Percentiles rank a stretch among this genome's conserved stretches.
phyloP scores from a whole-genome alignment of 2,329 filamentous ascomycete genomes.

The Pestalotiopsis sp. region DNA sequence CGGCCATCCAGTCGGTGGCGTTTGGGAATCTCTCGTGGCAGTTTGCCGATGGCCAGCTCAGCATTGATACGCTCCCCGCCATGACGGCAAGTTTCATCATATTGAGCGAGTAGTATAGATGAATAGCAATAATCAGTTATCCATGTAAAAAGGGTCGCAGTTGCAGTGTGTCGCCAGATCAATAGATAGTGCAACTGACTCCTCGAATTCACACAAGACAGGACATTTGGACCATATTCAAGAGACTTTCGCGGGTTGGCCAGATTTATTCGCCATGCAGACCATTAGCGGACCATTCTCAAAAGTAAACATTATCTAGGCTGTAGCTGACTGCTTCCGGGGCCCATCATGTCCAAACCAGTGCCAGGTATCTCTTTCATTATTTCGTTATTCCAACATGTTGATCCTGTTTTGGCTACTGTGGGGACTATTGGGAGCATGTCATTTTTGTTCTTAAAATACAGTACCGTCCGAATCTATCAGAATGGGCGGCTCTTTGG shows the following conservation, averaged over 20 bases:
- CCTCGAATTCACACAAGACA: no score
- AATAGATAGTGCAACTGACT: no score
- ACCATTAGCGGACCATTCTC: not conserved
- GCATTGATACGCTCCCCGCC: slow-evolving; percentile 29
- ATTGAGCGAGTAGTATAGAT: slow-evolving; percentile 21
- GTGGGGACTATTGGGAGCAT: not conserved
- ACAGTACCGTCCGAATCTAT: slow-evolving; percentile 96
- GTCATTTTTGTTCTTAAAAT: slow-evolving; percentile 59
- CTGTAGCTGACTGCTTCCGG: not conserved
- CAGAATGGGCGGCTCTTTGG: slow-evolving; percentile 93
- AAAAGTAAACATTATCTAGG: not conserved
- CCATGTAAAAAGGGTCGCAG: no score
- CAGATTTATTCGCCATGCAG: not conserved
- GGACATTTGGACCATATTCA: no score
- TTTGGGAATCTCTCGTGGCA: slow-evolving; percentile 29
- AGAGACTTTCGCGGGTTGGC: slow-evolving; percentile 9
- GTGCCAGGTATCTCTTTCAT: not conserved
- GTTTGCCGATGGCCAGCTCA: slow-evolving; percentile 24
- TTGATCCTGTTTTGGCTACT: not conserved
- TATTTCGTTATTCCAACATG: not conserved
- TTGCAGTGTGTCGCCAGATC: no score
- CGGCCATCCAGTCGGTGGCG: slow-evolving; percentile 21
- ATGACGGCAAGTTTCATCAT: slow-evolving; percentile 37
- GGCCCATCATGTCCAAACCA: not conserved
- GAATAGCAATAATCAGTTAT: no score